These are phyloP conservation scores for Tricladium varicosporioides DNA, from an alignment of 2,329 filamentous ascomycete genomes.

Conservation along the genomic window DNA sequence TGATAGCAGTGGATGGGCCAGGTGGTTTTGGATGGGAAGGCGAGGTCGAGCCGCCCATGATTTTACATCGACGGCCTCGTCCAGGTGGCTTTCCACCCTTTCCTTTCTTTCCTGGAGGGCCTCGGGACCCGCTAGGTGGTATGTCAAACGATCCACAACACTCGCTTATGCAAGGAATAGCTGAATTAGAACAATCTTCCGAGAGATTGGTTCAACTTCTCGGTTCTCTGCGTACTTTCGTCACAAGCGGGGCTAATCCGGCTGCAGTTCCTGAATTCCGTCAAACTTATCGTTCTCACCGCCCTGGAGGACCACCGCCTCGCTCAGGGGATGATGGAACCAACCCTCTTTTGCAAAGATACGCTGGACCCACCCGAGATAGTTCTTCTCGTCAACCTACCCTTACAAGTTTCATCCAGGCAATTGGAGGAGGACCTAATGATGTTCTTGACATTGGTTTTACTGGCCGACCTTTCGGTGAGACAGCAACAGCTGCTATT, in stretches of 20 bases:
- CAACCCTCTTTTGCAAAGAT: slow-evolving; percentile 80
- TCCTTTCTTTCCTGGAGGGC: slow-evolving; percentile 58
- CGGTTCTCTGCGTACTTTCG: background rate
- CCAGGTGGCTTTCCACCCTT: slow-evolving; percentile 55
- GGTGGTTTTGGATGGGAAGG: slow-evolving; percentile 55
- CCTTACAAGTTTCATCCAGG: slow-evolving; percentile 52
- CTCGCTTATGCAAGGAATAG: background rate
- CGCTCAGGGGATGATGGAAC: slow-evolving; percentile 72
- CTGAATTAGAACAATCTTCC: slow-evolving; percentile 2
- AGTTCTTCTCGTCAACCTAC: slow-evolving; percentile 46
- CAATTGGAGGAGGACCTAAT: slow-evolving; percentile 34
- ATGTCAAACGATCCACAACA: slow-evolving; percentile 32
- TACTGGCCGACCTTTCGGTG: slow-evolving; percentile 31
- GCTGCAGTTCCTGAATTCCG: slow-evolving; percentile 34
- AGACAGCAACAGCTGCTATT: slow-evolving; percentile 27
- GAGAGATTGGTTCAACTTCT: background rate
- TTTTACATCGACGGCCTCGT: slow-evolving; percentile 50
- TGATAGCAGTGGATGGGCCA: slow-evolving; percentile 24
- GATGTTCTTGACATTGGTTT: slow-evolving; percentile 33
- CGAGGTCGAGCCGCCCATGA: slow-evolving; percentile 49
- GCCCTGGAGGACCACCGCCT: slow-evolving; percentile 46
- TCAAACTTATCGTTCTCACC: slow-evolving; percentile 49
- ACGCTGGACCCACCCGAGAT: slow-evolving; percentile 43
- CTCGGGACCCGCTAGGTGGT: slow-evolving; percentile 53
- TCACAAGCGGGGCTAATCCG: slow-evolving; percentile 32